These are phyloP conservation scores for Cochlearia excelsa DNA, from an alignment of 345 rosid species.

Conservation along the genomic window DNA sequence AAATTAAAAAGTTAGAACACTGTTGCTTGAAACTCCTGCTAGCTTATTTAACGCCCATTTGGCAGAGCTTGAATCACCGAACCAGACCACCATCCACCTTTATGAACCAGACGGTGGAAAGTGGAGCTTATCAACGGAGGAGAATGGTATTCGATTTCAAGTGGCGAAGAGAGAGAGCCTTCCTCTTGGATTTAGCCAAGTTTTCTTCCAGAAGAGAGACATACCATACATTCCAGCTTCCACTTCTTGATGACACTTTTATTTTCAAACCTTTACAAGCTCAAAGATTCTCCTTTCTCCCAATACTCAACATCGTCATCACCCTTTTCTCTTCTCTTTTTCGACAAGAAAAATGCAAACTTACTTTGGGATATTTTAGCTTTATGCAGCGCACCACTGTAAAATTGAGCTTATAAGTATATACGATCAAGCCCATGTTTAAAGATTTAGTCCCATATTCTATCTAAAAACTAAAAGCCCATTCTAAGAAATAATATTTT, in stretches of 20 bases:
- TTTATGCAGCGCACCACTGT: no score
- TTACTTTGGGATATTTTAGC: no score
- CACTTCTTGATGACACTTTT: neutral
- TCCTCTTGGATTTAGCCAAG: slow-evolving; percentile 28
- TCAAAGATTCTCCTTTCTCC: slow-evolving; percentile 24
- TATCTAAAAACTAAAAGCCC: no score
- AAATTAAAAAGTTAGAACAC: no score
- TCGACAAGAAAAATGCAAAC: neutral
- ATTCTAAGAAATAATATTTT: no score
- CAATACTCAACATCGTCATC: slow-evolving; percentile 21
- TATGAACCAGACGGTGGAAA: slow-evolving; percentile 22
- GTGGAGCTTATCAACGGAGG: slow-evolving; percentile 4
- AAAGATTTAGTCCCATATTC: no score
- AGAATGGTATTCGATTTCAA: neutral
- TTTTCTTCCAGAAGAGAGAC: slow-evolving; percentile 11
- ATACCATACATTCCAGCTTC: slow-evolving; percentile 17
- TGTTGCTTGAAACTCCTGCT: no score
- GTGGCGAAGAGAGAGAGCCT: slow-evolving; percentile 29
- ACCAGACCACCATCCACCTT: slow-evolving; percentile 58
- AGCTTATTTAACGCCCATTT: slow-evolving; percentile 36
- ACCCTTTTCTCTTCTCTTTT: neutral
- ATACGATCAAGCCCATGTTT: no score
- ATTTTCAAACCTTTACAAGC: slow-evolving; percentile 20
- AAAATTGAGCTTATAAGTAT: no score
- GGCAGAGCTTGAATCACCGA: slow-evolving; percentile 42